phyloP scores from a whole-genome alignment of 176 grass and related monocot species.

The Eleusine coracana region DNA sequence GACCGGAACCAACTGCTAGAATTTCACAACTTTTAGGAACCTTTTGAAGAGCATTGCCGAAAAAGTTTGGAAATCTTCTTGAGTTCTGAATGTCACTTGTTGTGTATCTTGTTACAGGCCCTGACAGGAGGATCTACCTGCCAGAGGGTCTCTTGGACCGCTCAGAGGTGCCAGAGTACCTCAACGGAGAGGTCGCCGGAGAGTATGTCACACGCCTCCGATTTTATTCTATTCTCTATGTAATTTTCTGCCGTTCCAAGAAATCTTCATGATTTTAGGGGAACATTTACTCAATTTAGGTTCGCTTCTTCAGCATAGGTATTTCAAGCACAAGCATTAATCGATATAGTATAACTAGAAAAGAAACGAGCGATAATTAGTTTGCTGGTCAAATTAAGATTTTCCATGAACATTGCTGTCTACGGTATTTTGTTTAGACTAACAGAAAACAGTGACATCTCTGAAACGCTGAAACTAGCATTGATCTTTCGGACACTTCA shows the following conservation, averaged over 20 bases:
- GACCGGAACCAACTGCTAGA: background rate
- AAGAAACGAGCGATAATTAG: background rate
- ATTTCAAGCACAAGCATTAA: background rate
- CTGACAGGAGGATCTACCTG: constrained; percentile 93
- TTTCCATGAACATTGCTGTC: background rate
- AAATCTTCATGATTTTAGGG: background rate
- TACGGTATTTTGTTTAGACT: background rate
- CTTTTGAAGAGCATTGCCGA: background rate
- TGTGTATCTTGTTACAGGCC: constrained; percentile 38
- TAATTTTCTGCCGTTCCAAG: background rate
- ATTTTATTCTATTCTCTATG: background rate
- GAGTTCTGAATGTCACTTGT: background rate
- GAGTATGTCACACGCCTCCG: constrained; percentile 65
- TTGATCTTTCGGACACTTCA: background rate
- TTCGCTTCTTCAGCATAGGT: background rate
- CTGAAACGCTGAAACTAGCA: background rate
- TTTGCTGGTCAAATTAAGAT: background rate
- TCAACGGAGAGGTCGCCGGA: constrained; percentile 89
- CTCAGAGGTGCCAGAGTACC: constrained; percentile 88
- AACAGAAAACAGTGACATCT: background rate
- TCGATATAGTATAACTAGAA: background rate
- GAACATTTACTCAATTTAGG: background rate
- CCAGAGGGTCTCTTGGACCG: constrained; percentile 90
- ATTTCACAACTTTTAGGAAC: background rate
- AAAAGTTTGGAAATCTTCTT: background rate